phyloP scores from a whole-genome alignment of 2,329 filamentous ascomycete species.

The Cercospora sp. region DNA sequence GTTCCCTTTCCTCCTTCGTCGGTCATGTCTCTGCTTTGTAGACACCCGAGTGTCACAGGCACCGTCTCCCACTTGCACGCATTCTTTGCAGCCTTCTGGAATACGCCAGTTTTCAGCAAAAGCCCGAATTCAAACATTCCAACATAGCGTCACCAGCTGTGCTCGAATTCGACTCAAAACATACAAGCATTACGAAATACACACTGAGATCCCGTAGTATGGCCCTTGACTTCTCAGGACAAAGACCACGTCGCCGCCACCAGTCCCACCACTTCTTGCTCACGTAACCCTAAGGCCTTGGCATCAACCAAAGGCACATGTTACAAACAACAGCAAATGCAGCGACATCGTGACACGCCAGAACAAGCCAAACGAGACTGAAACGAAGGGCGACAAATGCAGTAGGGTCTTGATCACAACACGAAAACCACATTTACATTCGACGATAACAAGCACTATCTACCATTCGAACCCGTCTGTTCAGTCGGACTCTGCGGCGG shows the following conservation, averaged over 20 bases:
- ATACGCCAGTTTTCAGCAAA: neutral
- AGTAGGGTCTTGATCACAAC: neutral
- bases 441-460: constrained; percentile 26
- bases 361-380: neutral
- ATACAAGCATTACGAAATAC: neutral
- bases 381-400: neutral
- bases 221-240: neutral
- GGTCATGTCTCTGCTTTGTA: neutral
- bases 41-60: too few relatives aligned
- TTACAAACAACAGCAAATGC: neutral
- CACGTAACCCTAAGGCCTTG: constrained; percentile 9
- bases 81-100: too few relatives aligned
- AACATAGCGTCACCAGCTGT: neutral
- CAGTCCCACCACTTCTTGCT: constrained; percentile 3
- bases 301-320: too few relatives aligned
- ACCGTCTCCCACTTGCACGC: too few relatives aligned
- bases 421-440: constrained; percentile 26
- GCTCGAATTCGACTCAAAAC: neutral
- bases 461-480: constrained; percentile 32
- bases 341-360: neutral
- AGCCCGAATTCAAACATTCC: neutral
- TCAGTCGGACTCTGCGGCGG: constrained; percentile 28
- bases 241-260: neutral
- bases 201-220: neutral
- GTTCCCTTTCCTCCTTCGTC: neutral